Percentiles rank a stretch among this genome's conserved stretches.
These are phyloP conservation scores for Aureobasidium sp. DNA, from an alignment of 2,329 filamentous ascomycete genomes.

Conservation along the genomic window DNA sequence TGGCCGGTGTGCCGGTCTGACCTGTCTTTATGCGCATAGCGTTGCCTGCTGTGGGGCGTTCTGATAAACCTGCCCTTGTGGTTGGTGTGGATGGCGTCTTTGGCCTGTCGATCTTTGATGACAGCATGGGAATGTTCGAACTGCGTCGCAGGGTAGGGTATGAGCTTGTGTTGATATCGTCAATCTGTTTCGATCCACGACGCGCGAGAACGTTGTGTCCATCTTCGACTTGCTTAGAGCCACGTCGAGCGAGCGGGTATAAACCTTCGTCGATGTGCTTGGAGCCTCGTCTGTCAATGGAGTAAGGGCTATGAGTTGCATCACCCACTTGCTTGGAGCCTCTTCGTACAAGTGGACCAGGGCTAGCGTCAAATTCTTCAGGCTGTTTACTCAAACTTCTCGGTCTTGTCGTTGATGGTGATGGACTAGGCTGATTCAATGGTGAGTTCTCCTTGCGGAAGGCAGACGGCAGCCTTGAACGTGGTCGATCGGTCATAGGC, in stretches of 20 bases:
- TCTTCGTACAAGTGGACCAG: conserved; percentile 3
- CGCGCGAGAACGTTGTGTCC: conserved; percentile 1
- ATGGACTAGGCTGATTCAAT: conserved; percentile 21
- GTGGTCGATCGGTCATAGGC: conserved; percentile 28
- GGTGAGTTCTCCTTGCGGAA: conserved; percentile 41
- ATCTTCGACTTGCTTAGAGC: conserved; percentile 15
- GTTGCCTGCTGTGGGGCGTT: conserved; percentile 44
- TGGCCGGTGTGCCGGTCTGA: conserved; percentile 6
- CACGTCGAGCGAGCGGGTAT: conserved; percentile 7
- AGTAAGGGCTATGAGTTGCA: not conserved
- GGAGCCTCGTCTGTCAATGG: not conserved
- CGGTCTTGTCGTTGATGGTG: conserved; percentile 23
- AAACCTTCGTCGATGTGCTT: conserved; percentile 8
- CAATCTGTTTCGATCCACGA: conserved; percentile 17
- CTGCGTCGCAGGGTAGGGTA: conserved; percentile 21
- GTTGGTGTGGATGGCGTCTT: conserved; percentile 29
- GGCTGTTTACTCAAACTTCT: conserved; percentile 24
- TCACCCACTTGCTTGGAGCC: conserved; percentile 9
- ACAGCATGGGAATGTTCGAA: conserved; percentile 21
- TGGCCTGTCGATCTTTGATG: conserved; percentile 2
- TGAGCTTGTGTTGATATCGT: conserved; percentile 25
- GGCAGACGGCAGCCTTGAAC: conserved; percentile 29
- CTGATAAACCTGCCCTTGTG: conserved; percentile 47
- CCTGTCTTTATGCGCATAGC: conserved; percentile 55
- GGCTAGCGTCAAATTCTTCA: conserved; percentile 27